Base-by-base conservation (phyloP, 306 rosid genomes). In the Fragaria ananassa region DNA sequence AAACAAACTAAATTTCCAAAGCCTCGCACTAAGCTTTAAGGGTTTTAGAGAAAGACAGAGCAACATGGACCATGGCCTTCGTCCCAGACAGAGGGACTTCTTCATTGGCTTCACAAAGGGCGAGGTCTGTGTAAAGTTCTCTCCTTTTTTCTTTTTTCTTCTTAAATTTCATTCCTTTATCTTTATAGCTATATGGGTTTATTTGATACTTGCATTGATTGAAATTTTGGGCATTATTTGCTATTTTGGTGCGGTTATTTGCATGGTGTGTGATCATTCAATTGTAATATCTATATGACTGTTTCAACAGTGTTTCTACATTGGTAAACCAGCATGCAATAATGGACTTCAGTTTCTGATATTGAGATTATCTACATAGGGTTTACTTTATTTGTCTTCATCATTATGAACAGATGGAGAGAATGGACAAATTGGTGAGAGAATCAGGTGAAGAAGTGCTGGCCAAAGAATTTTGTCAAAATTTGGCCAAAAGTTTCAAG, bases 31-130 rank as follows among this genome's bases (percentile, higher is more conserved):
- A 9, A 76, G 54, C 60, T 35, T 67, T 29, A 25, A 67, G 78
- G 65, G 75, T 54, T 80, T 77, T 39, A 39, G 13, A 50, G n/a
- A 51, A 45, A n/a, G 13, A 74, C 6, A 15, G 70, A 31, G 25
- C 68, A 14, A 47, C 10, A 93, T 88, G 98, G 97, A 88, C 82
- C 96, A 64, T 64, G 69, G 96, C 27, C 91, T 95, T 82, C 99
- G 99, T 81, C 98, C 93, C n/a, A 86, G 97, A 19, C 82, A 60
- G 58, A 85, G 92, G 78, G 82, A 80, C 19, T 13, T 65, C 25
- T 91, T 90, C 80, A 74, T 86, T 42, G 99, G 99, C 57, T 95
- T 95, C 47, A 90, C 97, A 1, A 83, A 85, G 78, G 88, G 86
- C 0, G 98, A 92, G 98, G 99, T 95, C 67, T 78, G 41, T 34